Base-by-base conservation (phyloP, 2,329 filamentous ascomycete species). In the Ophiocordyceps robertsii region DNA sequence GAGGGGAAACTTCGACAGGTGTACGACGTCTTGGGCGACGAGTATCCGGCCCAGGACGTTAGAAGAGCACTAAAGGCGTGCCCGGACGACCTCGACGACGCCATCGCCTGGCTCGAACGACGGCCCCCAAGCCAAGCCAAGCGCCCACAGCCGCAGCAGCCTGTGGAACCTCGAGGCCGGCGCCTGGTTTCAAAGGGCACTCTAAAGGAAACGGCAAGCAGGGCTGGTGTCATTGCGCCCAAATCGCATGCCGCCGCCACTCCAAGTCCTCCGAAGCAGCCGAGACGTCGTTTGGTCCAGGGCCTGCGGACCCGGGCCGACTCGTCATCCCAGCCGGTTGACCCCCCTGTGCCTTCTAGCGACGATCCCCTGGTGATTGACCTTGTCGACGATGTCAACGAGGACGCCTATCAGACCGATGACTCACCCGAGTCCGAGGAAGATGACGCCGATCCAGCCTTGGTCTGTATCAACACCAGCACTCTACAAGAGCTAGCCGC, bases 381-480 rank as follows among this genome's bases (percentile, higher is more conserved):
- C 41, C 51, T 66, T 6, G 52, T 64, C 7, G 61, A 63, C 14
- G 58, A 66, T 29, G 65, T 66, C 9, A 27, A 27, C 40, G 63
- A 65, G 33, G 67, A 69, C 36, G 56, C 58, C 9, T 64, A 62
- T 41, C 53, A 63, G 38, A 62, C 62, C 8, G 58, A 64, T 43
- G 42, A 44, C 14, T 59, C 57, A 6, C 56, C 58, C 9, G 47
- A 49, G 8, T 51, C 49, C 1, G 51, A 41, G 4, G 49, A 57
- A 6, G 56, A 62, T n/a, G 60, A 59, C 33, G 57, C 58, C 33
- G 58, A 62, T 39, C 57, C 60, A 39, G 75, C 95, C 7, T 67
- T 96, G 27, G 72, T 79, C 8, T 93, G 88, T 54, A 80, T 98
- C 60, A 96, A 96, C 55, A 77, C 71, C 0, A 92, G 85, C 57